These are phyloP conservation scores for Penicillium rolfsii DNA, from an alignment of 2,329 filamentous ascomycete species.

Conservation along the genomic window DNA sequence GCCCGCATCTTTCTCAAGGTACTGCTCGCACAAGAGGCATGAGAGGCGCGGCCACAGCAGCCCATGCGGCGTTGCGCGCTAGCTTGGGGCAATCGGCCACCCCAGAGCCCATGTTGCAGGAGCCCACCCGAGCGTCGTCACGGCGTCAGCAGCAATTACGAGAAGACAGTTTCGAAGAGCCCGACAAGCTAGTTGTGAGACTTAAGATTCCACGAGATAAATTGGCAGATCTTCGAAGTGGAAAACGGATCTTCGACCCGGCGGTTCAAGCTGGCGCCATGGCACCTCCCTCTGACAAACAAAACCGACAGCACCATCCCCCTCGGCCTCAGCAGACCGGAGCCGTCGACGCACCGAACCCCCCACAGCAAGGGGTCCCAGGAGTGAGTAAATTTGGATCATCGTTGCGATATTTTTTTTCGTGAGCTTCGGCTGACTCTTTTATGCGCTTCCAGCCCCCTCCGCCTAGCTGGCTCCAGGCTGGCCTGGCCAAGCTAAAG, in stretches of 20 bases:
- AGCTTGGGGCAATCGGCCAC: constrained; percentile 80
- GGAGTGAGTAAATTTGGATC: constrained; percentile 46
- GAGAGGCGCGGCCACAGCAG: constrained; percentile 83
- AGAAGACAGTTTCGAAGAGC: constrained; percentile 77
- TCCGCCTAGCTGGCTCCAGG: constrained; percentile 81
- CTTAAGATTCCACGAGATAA: constrained; percentile 74
- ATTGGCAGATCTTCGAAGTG: constrained; percentile 46
- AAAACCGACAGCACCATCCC: constrained; percentile 33
- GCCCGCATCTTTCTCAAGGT: constrained; percentile 66
- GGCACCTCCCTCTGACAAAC: constrained; percentile 46
- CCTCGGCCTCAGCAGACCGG: constrained; percentile 45
- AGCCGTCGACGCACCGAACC: constrained; percentile 51
- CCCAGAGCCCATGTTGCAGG: constrained; percentile 74
- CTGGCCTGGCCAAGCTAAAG: constrained; percentile 72
- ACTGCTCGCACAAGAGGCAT: constrained; percentile 86
- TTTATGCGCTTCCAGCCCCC: constrained; percentile 63
- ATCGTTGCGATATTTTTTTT: constrained; percentile 4
- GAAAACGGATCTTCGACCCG: constrained; percentile 42
- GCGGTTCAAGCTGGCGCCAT: constrained; percentile 61
- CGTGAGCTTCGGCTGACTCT: constrained; percentile 22
- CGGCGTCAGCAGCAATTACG: constrained; percentile 65
- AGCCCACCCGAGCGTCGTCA: constrained; percentile 66
- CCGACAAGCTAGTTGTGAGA: constrained; percentile 70
- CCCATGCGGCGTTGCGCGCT: constrained; percentile 81
- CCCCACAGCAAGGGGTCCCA: constrained; percentile 46